Percentiles rank a stretch among this genome's conserved stretches.
Evolutionary conservation across 306 rosid genomes (phyloP).

Genomic region (Sicyos baderoa): DNA sequence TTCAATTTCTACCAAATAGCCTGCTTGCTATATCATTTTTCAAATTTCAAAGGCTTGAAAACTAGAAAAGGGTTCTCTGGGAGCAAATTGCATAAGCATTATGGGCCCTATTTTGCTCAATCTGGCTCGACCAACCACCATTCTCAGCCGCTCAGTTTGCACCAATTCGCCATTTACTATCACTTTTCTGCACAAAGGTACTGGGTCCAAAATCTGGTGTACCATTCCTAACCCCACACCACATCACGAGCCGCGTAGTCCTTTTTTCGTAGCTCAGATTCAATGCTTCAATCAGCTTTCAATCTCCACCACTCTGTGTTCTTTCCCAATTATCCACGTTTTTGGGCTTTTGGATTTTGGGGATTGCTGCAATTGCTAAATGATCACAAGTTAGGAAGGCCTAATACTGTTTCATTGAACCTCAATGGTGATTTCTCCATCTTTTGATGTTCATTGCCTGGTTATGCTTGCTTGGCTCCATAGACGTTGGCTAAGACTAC

Average conservation of each 20-base stretch:
- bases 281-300: not conserved
- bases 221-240: not conserved
- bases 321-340: not conserved
- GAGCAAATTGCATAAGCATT: constrained; percentile 6
- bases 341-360: not conserved
- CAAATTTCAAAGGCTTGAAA: not conserved
- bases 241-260: constrained; percentile 19
- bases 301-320: not conserved
- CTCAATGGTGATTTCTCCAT: not conserved
- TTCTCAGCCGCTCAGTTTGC: constrained; percentile 8
- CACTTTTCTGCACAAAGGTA: not conserved
- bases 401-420: not conserved
- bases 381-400: not conserved
- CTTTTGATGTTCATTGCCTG: not conserved
- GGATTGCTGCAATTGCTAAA: not conserved
- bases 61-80: not conserved
- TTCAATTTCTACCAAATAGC: not conserved
- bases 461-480: not conserved
- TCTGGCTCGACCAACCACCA: not conserved
- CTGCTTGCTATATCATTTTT: not conserved
- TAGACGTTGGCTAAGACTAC: not conserved
- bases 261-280: constrained; percentile 7
- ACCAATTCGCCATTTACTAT: not conserved
- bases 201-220: constrained; percentile 6
- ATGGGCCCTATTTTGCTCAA: not conserved